Evolutionary conservation across 2,329 filamentous ascomycete species (phyloP), one percentile per base, ranked within the genome.

Genomic region (Rhinocladiella similis): DNA sequence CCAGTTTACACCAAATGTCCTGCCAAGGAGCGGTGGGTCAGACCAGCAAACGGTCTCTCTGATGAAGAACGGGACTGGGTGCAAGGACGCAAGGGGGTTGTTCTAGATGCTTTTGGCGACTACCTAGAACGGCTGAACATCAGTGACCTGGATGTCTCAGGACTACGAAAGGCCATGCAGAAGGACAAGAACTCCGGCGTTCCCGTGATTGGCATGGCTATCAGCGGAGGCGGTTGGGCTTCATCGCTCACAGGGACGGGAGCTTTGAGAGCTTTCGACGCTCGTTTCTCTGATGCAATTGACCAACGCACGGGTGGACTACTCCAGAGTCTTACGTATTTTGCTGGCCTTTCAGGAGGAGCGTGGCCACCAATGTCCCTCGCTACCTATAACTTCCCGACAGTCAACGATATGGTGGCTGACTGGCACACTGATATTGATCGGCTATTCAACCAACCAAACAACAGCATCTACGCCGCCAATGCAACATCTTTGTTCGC

Each of bases 341-440:
- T 52, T 27, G 35, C 49, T n/a, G 57, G 53, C 20, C 36, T 59
- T 3, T 56, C 53, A 7, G 57, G 57, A 16, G 57, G 57, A 18
- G 19, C 52, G 18, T 55, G 52, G 48, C 48, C 49, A 10, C 35
- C 20, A n/a, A 51, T 49, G 48, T 56, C 53, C 13, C 76, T 95
- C 10, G 91, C 83, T 56, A 77, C 84, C 65, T 85, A 86, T 69
- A 95, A 95, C 75, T 95, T 91, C 69, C 87, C 85, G 13, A 84
- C 86, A 0, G 80, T 91, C 3, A 72, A 82, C 47, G 70, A 72
- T 60, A 71, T 77, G 19, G 68, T 78, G 3, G 48, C 53, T 9
- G 20, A 47, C 35, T 55, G 47, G 57, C 53, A 55, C 38, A 20
- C 45, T 16, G 53, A 49, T n/a, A 59, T 59, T 10, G 45, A 56